Evolutionary conservation across 75 land plant species (phyloP), one percentile per base, ranked within the genome.

Genomic region (Sequoiadendron giganteum): DNA sequence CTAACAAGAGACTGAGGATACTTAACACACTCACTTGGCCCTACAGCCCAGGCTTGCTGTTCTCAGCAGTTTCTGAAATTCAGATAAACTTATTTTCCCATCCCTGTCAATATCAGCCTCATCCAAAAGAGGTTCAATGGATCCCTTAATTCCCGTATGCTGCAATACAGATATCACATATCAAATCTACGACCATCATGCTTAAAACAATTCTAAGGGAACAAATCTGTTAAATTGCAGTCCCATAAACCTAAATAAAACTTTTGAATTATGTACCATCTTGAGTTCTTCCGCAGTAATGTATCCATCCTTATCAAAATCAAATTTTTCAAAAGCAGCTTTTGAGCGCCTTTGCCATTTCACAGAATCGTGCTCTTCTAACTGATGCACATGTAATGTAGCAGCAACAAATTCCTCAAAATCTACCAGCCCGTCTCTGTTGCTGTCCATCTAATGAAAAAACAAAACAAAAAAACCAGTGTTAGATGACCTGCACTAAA

Each of bases 61-160:
- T 65, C 86, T 90, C 19, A 90, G 56, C 28, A 90, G 88, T 58
- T 77, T 90, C 80, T 90, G 90, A 70, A 90, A 90, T 54, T 90
- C 90, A 13, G 9, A 82, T 30, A 90, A 72, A 73, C 90, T 90
- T 81, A 90, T 90, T n/a, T 49, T 88, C 40, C 90, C 90, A 84
- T 90, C 90, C 54, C 56, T 84, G 54, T 90, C 90, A 83, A 86
- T 84, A 84, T 90, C 90, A 83, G 86, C 90, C 42, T 90, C 90
- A 0, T 90, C 90, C 72, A 88, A 47, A 45, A 90, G 49, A 34
- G 91, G 39, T 45, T 89, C 90, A 75, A 90, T 75, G 11, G 90
- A 90, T 84, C 90, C 90, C 54, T 90, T 90, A 21, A 90, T 38
- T 80, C 90, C 90, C n/a, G 90, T 90, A 80, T 90, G 85, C 90